Base-by-base conservation (phyloP, 2,329 filamentous ascomycete species). In the Chaetomiaceae sp. region DNA sequence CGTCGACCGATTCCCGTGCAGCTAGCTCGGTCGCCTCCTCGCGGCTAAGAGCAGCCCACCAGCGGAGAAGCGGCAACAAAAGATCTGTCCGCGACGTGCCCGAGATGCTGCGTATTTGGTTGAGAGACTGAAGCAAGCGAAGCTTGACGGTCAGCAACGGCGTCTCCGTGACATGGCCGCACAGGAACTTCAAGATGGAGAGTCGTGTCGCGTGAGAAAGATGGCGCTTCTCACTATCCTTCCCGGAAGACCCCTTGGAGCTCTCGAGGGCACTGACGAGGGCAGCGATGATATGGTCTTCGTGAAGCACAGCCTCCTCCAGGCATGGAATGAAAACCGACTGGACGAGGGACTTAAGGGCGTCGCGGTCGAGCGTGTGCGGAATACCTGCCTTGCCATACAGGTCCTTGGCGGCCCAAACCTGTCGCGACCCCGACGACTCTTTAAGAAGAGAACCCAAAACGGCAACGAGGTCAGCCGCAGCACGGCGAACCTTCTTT, bases 221-320 rank as follows among this genome's bases (percentile, higher is more conserved):
- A n/a, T 57, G 56, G 17, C 58, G 53, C 55, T 59, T 61, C 23
- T 61, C 55, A 37, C 50, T 39, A 22, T 60, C 51, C 57, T 65
- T 51, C 53, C 58, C 50, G 46, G 53, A 43, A 19, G 57, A 49
- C n/a, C 63, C 45, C 61, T 59, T 77, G 63, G 66, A 65, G 49
- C 81, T 80, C 60, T 85, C 82, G 11, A 94, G 67, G 0, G 78
- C 71, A 29, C 75, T 77, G 55, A 81, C 77, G 5, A 96, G 68
- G 2, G 85, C 78, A 19, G 81, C 80, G 23, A 79, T 73, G 40
- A 96, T 77, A 56, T 94, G 85, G 25, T 79, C 81, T 4, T 82
- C 74, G 65, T 97, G 91, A 60, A 96, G 81, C 3, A 92, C 78
- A 64, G 87, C 95, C 69, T 96, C 94, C 69, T 96, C 91, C 9